Evolutionary conservation across 495 filamentous ascomycete genomes (phyloP), one percentile per base, ranked within the genome.

Genomic region (Haplographium delicatum): DNA sequence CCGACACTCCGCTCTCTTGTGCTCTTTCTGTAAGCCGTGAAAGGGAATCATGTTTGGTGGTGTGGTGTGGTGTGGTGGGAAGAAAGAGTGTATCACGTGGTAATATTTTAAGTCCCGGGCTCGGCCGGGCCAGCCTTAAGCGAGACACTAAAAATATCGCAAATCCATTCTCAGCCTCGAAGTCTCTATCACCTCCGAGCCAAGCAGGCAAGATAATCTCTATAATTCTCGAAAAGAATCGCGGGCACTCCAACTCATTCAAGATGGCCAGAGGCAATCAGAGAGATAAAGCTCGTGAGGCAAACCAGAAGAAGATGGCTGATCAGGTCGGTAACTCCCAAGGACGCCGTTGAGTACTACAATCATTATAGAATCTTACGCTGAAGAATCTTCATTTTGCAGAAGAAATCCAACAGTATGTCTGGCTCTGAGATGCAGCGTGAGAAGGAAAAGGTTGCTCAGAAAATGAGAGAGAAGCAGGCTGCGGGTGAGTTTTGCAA

Each of bases 191-290:
- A 30, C 26, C 37, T 35, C 19, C 23, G 7, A 48, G 41, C 50
- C 46, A 44, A 50, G 37, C 52, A 47, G 47, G 47, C 47, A 47
- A 48, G 6, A 33, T 38, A 28, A 15, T 20, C 26, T 38, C 38
- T 6, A 31, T 38, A 28, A 31, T 1, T 34, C 18, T 18, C 13
- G 15, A 19, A 47, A 5, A 27, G 24, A 47, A 37, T 51, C 39
- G 57, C 41, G 50, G 39, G 54, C 50, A 46, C 27, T 56, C 30
- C n/a, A 41, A 43, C 30, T 38, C 46, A 45, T 25, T 56, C 65
- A 78, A 65, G 27, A 96, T 96, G 90, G 81, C 90, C 50, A 86
- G 90, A 65, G 90, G 90, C 56, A 96, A 96, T 64, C 90, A 96
- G 75, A 81, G 90, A 62, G 89, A 95, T 47, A 86, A 86, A 67